Percentiles rank a stretch among this genome's conserved stretches.
Conservation (phyloP, 2,329 filamentous ascomycete species). For the Cercospora sesami region DNA sequence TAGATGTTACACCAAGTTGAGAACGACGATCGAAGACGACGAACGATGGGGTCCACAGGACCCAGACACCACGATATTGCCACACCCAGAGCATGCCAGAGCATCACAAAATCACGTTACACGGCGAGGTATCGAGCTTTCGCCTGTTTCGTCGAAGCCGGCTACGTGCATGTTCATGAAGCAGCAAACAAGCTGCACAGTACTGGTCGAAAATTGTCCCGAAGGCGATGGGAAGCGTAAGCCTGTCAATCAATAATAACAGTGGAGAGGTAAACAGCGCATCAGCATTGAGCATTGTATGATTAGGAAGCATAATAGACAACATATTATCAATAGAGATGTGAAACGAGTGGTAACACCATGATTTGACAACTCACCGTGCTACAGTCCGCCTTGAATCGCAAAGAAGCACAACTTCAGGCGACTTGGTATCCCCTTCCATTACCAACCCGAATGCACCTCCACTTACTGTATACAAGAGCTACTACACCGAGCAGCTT, state of each 20-base stretch:
- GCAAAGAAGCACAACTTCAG: neutral
- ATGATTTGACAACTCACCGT: constrained; percentile 9
- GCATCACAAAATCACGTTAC: neutral
- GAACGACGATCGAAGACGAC: neutral
- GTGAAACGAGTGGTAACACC: constrained; percentile 3
- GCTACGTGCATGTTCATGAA: neutral
- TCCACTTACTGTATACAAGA: neutral
- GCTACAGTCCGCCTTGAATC: neutral
- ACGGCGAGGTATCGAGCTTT: neutral
- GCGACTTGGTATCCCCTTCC: neutral
- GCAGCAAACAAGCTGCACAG: neutral
- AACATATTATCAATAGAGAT: neutral
- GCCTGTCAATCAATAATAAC: neutral
- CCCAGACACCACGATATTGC: neutral
- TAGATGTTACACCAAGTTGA: neutral
- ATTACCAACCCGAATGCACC: neutral
- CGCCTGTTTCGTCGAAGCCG: neutral
- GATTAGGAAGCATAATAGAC: neutral
- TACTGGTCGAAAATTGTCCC: neutral
- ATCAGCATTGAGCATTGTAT: neutral
- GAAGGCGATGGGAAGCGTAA: neutral
- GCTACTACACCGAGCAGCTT: neutral
- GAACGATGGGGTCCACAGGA: neutral
- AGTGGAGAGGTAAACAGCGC: neutral
- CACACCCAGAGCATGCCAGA: neutral